Conservation (phyloP, 192 early-diverging fungal genomes). For the Chytriomyces sp. region DNA sequence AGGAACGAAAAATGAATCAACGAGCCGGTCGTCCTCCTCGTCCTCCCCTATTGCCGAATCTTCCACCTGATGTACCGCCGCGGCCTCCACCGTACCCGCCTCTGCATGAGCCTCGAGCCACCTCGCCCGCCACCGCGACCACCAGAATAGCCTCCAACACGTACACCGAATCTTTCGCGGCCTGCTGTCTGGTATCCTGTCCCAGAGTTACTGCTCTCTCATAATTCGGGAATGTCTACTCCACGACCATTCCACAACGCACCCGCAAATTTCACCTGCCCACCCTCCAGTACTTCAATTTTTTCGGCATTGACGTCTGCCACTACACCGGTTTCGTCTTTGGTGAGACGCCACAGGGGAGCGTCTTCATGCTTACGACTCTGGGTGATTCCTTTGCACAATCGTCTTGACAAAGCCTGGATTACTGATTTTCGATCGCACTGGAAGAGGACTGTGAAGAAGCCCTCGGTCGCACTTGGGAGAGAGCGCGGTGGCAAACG, state of each 20-base stretch:
- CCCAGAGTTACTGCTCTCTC: conserved; percentile 42
- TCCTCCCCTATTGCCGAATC: conserved; percentile 38
- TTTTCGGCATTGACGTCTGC: conserved; percentile 78
- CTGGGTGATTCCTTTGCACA: conserved; percentile 67
- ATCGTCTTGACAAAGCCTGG: conserved; percentile 81
- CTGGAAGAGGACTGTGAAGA: conserved; percentile 77
- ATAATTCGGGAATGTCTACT: conserved; percentile 80
- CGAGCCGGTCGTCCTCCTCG: conserved; percentile 46
- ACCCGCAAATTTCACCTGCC: conserved; percentile 58
- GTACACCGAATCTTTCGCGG: background rate
- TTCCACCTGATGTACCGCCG: conserved; percentile 32
- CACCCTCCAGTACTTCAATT: conserved; percentile 59
- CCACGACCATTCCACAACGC: conserved; percentile 66
- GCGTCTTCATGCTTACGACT: conserved; percentile 70
- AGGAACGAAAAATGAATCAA: too few species aligned
- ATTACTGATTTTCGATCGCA: conserved; percentile 71
- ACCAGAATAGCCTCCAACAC: background rate
- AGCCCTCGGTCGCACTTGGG: conserved; percentile 79
- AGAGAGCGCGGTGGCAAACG: conserved; percentile 83
- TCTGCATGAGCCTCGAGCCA: too few species aligned
- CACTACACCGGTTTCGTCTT: conserved; percentile 78
- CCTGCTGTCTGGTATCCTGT: background rate
- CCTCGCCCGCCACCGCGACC: conserved; percentile 38
- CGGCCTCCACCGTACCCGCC: conserved; percentile 46
- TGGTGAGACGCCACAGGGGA: conserved; percentile 79